These are phyloP conservation scores for Phlebiopsis gigantea DNA, from an alignment of 768 basidiomycete species.

Conservation along the genomic window DNA sequence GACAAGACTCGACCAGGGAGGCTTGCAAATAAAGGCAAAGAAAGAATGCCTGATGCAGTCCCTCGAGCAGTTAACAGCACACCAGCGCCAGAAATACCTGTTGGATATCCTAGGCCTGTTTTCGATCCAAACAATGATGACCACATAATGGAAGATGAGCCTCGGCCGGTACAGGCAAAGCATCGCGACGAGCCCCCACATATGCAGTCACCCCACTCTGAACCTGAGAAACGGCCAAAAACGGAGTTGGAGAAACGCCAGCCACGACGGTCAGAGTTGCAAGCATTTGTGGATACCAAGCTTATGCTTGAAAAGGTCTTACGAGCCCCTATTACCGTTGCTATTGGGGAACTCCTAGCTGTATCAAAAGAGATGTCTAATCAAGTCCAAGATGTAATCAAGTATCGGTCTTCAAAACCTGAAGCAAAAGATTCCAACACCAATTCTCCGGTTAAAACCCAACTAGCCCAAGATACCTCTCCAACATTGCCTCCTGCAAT, in stretches of 20 bases:
- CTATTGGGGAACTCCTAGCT: slow-evolving; percentile 3
- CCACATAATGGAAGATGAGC: background rate
- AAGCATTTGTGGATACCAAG: background rate
- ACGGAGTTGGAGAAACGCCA: slow-evolving; percentile 1
- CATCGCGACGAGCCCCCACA: background rate
- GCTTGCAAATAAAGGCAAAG: background rate
- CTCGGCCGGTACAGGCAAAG: background rate
- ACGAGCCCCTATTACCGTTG: slow-evolving; percentile 4
- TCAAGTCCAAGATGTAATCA: slow-evolving; percentile 2
- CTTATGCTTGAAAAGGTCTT: slow-evolving; percentile 3
- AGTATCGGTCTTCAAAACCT: background rate
- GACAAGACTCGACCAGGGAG: background rate
- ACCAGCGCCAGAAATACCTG: too few species aligned
- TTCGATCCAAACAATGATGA: background rate
- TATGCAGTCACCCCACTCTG: background rate
- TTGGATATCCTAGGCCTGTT: background rate
- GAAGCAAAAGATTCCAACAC: background rate
- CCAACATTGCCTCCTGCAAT: background rate
- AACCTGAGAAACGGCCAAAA: background rate
- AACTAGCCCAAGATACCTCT: background rate
- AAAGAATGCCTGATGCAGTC: too few species aligned
- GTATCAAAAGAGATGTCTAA: slow-evolving; percentile 10
- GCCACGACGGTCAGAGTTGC: slow-evolving; percentile 4
- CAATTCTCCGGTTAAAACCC: background rate
- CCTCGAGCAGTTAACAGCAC: too few species aligned